Conservation (phyloP, 2,329 filamentous ascomycete genomes). For the Trichophyton schoenleinii region DNA sequence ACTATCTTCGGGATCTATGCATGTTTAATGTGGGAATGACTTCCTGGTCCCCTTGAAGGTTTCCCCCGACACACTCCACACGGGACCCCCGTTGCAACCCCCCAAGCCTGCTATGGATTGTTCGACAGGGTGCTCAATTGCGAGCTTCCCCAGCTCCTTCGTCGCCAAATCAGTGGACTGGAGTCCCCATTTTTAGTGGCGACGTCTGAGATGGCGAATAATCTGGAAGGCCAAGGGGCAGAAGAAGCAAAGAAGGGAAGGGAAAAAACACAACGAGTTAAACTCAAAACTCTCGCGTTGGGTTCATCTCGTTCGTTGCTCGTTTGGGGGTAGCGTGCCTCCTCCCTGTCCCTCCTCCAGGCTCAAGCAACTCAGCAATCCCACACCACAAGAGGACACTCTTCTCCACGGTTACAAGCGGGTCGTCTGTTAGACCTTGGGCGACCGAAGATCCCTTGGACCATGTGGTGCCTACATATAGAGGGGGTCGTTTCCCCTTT, state of each 20-base stretch:
- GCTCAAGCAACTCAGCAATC: constrained; percentile 3
- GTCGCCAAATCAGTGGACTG: constrained; percentile 1
- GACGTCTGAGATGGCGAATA: background rate
- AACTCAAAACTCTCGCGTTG: background rate
- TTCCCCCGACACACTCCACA: constrained; percentile 3
- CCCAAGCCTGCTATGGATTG: background rate
- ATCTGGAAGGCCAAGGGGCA: background rate
- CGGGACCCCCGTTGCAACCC: constrained; percentile 3
- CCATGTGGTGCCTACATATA: constrained; percentile 10
- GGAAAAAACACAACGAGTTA: background rate
- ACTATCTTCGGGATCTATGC: constrained; percentile 2
- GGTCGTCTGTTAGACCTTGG: constrained; percentile 5
- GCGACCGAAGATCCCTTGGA: background rate
- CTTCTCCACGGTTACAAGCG: constrained; percentile 11
- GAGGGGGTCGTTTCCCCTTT: constrained; percentile 5
- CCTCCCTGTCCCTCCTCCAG: background rate
- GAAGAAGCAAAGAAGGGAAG: background rate
- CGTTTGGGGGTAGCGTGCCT: constrained; percentile 3
- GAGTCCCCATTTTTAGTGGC: background rate
- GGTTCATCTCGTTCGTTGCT: background rate
- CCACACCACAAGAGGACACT: background rate
- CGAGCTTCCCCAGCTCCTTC: background rate
- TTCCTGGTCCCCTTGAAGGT: background rate
- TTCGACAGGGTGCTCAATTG: background rate
- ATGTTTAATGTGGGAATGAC: background rate